These are phyloP conservation scores for Ceratobasidium sp. DNA, from an alignment of 1,284 basidiomycete species.

Conservation along the genomic window DNA sequence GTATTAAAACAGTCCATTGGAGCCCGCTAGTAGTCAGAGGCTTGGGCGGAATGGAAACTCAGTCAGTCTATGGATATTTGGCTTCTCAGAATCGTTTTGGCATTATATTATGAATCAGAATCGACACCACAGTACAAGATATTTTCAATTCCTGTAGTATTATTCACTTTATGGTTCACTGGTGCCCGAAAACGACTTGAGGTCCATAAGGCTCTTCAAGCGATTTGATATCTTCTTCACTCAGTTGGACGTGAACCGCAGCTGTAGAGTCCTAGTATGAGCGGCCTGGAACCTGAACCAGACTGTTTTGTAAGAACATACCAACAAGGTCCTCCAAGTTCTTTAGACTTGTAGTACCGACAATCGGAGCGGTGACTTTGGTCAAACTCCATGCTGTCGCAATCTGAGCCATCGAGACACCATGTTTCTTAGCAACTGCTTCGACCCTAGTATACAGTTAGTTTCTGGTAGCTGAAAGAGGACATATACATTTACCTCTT, in stretches of 20 bases:
- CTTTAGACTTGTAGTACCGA: conserved; percentile 38
- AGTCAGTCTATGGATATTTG: too few species aligned
- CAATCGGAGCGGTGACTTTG: conserved; percentile 40
- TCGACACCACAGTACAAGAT: too few species aligned
- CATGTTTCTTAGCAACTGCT: conserved; percentile 42
- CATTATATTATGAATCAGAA: too few species aligned
- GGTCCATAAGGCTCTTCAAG: conserved; percentile 52
- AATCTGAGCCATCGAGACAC: conserved; percentile 43
- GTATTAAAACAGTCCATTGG: too few species aligned
- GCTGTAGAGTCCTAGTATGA: conserved; percentile 26
- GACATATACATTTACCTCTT: conserved; percentile 3
- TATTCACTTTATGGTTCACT: too few species aligned
- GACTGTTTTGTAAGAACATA: conserved; percentile 15
- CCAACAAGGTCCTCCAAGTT: conserved; percentile 39
- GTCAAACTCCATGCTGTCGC: conserved; percentile 28
- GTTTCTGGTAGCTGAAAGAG: too few species aligned
- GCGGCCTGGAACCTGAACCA: too few species aligned
- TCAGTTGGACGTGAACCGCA: conserved; percentile 47
- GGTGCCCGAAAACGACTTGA: conserved; percentile 45
- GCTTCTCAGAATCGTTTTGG: too few species aligned
- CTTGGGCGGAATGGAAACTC: too few species aligned
- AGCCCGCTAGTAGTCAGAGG: too few species aligned
- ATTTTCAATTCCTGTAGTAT: too few species aligned
- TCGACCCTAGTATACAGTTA: conserved; percentile 41
- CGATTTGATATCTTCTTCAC: conserved; percentile 50